Percentiles rank a stretch among this genome's conserved stretches.
Evolutionary conservation across 2,329 filamentous ascomycete species (phyloP).

Genomic region (Rutstroemia sydowiana): DNA sequence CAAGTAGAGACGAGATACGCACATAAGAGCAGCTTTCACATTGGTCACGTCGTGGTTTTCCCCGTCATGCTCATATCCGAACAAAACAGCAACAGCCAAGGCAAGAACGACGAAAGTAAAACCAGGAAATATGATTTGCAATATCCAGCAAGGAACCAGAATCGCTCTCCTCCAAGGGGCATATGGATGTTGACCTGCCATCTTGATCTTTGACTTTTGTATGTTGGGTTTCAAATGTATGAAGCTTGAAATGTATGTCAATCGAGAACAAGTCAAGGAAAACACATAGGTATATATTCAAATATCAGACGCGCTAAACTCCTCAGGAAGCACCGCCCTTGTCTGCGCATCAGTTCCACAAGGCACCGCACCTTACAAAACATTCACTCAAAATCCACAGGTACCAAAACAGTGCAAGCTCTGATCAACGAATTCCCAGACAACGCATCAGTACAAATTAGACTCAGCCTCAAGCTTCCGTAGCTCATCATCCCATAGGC

Average conservation of each 20-base stretch:
- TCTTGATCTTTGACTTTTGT: not conserved
- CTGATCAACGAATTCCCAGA: not conserved
- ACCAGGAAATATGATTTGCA: not conserved
- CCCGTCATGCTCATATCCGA: not conserved
- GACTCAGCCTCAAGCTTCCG: not conserved
- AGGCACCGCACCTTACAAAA: not conserved
- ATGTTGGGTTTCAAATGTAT: not conserved
- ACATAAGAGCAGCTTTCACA: not conserved
- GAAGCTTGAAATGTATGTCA: not conserved
- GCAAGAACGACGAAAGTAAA: not conserved
- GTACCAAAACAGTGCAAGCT: too few relatives aligned
- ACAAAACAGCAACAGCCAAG: not conserved
- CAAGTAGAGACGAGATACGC: not conserved
- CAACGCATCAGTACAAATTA: not conserved
- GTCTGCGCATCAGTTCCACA: not conserved
- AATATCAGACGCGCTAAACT: not conserved
- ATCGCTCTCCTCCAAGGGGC: constrained; percentile 6
- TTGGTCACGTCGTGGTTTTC: not conserved
- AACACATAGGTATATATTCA: not conserved
- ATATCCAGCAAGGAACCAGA: constrained; percentile 5
- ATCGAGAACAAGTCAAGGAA: not conserved
- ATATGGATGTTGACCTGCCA: constrained; percentile 6
- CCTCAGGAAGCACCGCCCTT: not conserved
- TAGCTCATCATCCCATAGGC: not conserved
- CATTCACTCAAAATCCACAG: not conserved